These are phyloP conservation scores for Telopea speciosissima DNA, from an alignment of 177 flowering plant genomes.

Conservation along the genomic window DNA sequence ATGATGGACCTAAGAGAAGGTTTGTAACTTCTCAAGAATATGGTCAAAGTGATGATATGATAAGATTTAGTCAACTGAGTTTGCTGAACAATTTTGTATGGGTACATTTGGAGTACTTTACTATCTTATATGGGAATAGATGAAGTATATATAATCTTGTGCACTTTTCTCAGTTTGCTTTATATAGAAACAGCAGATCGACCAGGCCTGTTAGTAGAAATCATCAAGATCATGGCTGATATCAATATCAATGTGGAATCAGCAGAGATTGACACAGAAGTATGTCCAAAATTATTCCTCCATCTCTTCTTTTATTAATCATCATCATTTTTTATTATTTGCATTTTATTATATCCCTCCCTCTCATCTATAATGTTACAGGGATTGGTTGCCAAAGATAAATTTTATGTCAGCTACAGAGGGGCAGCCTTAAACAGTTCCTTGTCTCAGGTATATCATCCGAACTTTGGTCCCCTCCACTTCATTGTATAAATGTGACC, in stretches of 20 bases:
- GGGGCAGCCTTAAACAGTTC: conserved; percentile 60
- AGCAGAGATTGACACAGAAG: conserved; percentile 95
- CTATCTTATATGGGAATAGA: neutral
- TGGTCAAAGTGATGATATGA: neutral
- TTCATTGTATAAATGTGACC: no score
- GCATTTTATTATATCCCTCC: no score
- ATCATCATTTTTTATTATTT: no score
- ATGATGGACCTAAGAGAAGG: conserved; percentile 94
- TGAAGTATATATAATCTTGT: neutral
- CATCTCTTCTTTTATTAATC: no score
- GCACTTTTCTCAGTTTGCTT: conserved; percentile 49
- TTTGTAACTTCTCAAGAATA: conserved; percentile 17
- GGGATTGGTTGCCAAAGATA: conserved; percentile 70
- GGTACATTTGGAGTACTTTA: neutral
- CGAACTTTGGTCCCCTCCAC: no score
- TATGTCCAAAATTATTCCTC: conserved; percentile 14
- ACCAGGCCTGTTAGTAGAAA: conserved; percentile 70
- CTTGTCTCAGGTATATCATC: conserved; percentile 51
- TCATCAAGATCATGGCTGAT: conserved; percentile 73
- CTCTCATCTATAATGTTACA: no score
- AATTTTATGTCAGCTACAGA: conserved; percentile 67
- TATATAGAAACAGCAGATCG: conserved; percentile 90
- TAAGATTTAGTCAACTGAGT: neutral
- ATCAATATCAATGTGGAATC: conserved; percentile 81
- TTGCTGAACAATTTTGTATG: neutral